These are phyloP conservation scores for Talaromyces borbonicus DNA, from an alignment of 495 filamentous ascomycete species.

Conservation along the genomic window DNA sequence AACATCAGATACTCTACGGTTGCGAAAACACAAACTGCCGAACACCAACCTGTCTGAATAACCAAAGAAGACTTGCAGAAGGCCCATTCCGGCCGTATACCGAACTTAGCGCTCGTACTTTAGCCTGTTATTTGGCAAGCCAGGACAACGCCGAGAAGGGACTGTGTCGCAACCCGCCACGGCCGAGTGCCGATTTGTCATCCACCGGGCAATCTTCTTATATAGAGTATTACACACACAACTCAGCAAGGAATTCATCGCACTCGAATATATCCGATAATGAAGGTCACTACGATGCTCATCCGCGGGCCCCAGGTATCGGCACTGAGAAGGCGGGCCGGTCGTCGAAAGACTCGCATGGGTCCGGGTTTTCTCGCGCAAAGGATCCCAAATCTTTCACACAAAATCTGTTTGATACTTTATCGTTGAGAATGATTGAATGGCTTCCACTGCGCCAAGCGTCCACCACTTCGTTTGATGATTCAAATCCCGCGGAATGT, in stretches of 20 bases:
- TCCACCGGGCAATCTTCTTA: constrained; percentile 9
- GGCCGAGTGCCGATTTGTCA: constrained; percentile 22
- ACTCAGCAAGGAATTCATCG: constrained; percentile 2
- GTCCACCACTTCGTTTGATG: too few relatives aligned
- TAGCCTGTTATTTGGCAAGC: constrained; percentile 70
- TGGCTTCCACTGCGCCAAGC: constrained; percentile 53
- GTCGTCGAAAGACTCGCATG: constrained; percentile 15
- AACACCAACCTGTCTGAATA: constrained; percentile 73
- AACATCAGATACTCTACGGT: constrained; percentile 73
- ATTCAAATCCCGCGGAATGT: constrained; percentile 14
- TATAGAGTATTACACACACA: background rate
- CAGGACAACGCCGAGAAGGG: constrained; percentile 66
- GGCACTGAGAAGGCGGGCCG: constrained; percentile 8
- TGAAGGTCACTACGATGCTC: background rate
- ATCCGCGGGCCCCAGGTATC: background rate
- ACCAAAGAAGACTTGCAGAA: constrained; percentile 53
- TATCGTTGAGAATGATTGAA: constrained; percentile 69
- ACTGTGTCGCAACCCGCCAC: constrained; percentile 53
- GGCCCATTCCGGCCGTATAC: constrained; percentile 66
- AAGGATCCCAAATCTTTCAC: constrained; percentile 81
- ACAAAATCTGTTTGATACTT: constrained; percentile 70
- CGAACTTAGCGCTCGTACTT: constrained; percentile 57
- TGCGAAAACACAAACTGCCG: constrained; percentile 61
- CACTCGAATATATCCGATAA: background rate
- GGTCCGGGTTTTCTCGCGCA: constrained; percentile 35